Conservation (phyloP, 2,329 filamentous ascomycete genomes). For the Parastagonospora avenae region DNA sequence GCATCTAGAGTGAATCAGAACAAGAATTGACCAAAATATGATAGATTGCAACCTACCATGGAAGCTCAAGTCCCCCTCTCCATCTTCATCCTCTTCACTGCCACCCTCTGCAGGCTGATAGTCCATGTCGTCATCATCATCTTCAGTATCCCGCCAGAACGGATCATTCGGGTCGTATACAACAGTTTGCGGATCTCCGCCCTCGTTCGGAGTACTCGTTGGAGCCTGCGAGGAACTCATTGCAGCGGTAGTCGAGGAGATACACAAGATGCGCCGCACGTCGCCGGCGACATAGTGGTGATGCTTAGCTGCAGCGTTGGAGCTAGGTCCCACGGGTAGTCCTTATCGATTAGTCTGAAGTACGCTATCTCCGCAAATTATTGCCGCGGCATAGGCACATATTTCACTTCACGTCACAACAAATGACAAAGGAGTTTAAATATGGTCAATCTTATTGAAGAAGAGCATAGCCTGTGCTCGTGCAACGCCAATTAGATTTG, state of each 20-base stretch:
- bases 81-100: conserved; percentile 48
- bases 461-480: neutral
- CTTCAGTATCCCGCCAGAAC: conserved; percentile 41
- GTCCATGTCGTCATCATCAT: conserved; percentile 57
- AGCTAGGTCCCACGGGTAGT: neutral
- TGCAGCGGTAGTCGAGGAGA: neutral
- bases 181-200: conserved; percentile 30
- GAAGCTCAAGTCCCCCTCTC: conserved; percentile 42
- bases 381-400: neutral
- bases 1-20: conserved; percentile 37
- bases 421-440: neutral
- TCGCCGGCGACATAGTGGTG: conserved; percentile 1
- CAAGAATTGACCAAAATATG: neutral
- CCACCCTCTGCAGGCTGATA: conserved; percentile 53
- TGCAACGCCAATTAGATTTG: conserved; percentile 1
- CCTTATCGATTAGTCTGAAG: conserved; percentile 4
- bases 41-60: conserved; percentile 33
- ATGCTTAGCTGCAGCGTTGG: neutral
- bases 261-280: neutral
- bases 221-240: conserved; percentile 36
- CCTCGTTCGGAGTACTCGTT: conserved; percentile 30
- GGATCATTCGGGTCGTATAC: conserved; percentile 41
- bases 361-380: conserved; percentile 3
- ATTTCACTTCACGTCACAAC: neutral
- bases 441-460: too few species aligned